Evolutionary conservation across 2,329 filamentous ascomycete species (phyloP).

Genomic region (Monosporascus sp.): DNA sequence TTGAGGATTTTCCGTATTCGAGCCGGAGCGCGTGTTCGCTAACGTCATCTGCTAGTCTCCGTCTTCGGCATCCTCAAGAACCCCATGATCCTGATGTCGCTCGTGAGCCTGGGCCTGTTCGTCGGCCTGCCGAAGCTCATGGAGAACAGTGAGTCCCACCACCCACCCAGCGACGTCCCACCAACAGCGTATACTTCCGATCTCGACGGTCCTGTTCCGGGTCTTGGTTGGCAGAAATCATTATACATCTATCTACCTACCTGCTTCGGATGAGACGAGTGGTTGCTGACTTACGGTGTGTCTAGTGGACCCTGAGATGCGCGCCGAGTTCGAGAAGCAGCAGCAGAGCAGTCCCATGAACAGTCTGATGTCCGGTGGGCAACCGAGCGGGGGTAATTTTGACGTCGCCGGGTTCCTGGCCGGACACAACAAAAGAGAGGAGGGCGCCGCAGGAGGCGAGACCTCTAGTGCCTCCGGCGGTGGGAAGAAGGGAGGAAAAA

Average conservation of each 20-base stretch:
- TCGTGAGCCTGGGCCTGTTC: slow-evolving; percentile 77
- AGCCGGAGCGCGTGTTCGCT: neutral
- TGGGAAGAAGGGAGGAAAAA: slow-evolving; percentile 39
- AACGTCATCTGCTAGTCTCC: slow-evolving; percentile 51
- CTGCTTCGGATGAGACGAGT: neutral
- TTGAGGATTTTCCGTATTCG: neutral
- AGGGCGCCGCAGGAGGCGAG: slow-evolving; percentile 11
- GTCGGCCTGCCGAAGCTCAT: slow-evolving; percentile 93
- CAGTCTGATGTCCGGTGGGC: slow-evolving; percentile 45
- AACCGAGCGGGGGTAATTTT: slow-evolving; percentile 41
- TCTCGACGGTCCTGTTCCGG: too few species aligned
- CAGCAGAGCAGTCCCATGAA: slow-evolving; percentile 71
- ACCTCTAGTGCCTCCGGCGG: slow-evolving; percentile 18
- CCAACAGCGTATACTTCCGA: too few species aligned
- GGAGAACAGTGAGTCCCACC: slow-evolving; percentile 74
- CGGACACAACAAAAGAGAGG: slow-evolving; percentile 44
- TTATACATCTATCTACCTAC: neutral
- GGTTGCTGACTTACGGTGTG: too few species aligned
- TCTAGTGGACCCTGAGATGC: slow-evolving; percentile 92
- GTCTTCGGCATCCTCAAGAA: slow-evolving; percentile 82
- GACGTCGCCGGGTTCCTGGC: slow-evolving; percentile 62
- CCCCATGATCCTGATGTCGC: slow-evolving; percentile 91
- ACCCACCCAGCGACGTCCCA: neutral
- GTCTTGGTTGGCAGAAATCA: neutral
- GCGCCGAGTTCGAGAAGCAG: slow-evolving; percentile 86